Percentiles rank a stretch among this genome's conserved stretches.
Evolutionary conservation across 176 grass and related monocot genomes (phyloP).

Genomic region (Phyllostachys edulis): DNA sequence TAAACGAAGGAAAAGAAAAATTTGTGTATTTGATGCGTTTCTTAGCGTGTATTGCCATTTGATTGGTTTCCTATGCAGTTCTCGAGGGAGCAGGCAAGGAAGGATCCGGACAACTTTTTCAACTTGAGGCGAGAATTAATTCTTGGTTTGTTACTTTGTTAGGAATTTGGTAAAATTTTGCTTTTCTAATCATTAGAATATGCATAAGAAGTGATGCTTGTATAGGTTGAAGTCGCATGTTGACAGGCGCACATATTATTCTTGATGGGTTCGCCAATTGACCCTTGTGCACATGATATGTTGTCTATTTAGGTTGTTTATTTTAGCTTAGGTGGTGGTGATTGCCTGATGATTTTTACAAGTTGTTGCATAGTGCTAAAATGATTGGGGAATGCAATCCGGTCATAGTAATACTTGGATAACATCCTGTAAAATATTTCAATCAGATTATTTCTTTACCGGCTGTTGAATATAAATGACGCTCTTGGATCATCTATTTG

Average conservation of each 20-base stretch:
- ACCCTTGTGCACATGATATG: too few species aligned
- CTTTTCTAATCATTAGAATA: not conserved
- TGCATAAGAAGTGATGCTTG: not conserved
- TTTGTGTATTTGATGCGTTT: not conserved
- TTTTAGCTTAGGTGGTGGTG: not conserved
- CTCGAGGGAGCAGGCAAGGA: conserved; percentile 90
- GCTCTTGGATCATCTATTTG: not conserved
- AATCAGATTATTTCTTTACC: not conserved
- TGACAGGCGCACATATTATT: not conserved
- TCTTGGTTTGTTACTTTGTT: not conserved
- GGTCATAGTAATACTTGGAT: not conserved
- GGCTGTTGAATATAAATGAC: not conserved
- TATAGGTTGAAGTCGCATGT: not conserved
- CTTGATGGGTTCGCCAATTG: too few species aligned
- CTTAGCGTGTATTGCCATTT: conserved; percentile 5
- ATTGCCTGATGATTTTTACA: not conserved
- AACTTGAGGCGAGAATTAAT: conserved; percentile 69
- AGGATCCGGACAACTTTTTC: conserved; percentile 85
- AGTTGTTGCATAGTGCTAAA: not conserved
- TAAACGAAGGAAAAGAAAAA: not conserved
- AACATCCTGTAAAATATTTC: not conserved
- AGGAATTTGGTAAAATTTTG: conserved; percentile 12
- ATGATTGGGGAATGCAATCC: not conserved
- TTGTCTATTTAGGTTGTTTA: not conserved
- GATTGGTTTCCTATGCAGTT: conserved; percentile 52